Evolutionary conservation across 1,284 basidiomycete species (phyloP), one percentile per base, ranked within the genome.

Genomic region (Tetrapyrgos nigripes): DNA sequence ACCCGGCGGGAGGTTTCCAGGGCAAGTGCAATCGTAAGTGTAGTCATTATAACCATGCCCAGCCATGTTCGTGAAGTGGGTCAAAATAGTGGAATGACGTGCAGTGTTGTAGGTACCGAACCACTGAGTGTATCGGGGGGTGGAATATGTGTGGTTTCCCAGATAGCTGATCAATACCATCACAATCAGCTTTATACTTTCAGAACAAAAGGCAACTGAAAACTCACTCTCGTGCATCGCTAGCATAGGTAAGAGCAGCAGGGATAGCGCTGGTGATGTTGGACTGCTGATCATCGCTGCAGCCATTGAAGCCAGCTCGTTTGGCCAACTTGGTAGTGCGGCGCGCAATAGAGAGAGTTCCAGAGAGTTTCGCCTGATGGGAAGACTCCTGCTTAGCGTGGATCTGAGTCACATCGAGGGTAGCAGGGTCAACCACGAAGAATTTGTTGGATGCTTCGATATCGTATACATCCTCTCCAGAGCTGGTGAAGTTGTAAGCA

Each of bases 1-100:
- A 58, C 68, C 76, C n/a, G 68, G 51, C 0, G n/a, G n/a, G n/a
- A n/a, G n/a, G n/a, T n/a, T n/a, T n/a, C 76, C 72, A 1, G 71
- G 74, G 73, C 81, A 83, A 26, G 75, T 74, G 72, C 81, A 82
- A 65, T 81, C 79, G 63, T 71, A 83, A 3, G 61, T 73, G 66
- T 70, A 77, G 37, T 70, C 65, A 2, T 73, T 63, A 69, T 72
- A 79, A 37, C 56, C 59, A 60, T 73, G 75, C 57, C 67, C 51
- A 62, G 58, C 72, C 57, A 82, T 74, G 46, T 69, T 69, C 10
- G 61, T 62, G 74, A 66, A 83, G 68, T 82, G 80, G 59, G 67
- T 70, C 19, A 61, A 58, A 54, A 82, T 72, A 27, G 74, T 80
- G 59, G 61, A 68, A 67, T 79, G 75, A 54, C 73, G 76, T 14